Conservation (phyloP, 352 stramenopile species). For the Pythium utonaiense region DNA sequence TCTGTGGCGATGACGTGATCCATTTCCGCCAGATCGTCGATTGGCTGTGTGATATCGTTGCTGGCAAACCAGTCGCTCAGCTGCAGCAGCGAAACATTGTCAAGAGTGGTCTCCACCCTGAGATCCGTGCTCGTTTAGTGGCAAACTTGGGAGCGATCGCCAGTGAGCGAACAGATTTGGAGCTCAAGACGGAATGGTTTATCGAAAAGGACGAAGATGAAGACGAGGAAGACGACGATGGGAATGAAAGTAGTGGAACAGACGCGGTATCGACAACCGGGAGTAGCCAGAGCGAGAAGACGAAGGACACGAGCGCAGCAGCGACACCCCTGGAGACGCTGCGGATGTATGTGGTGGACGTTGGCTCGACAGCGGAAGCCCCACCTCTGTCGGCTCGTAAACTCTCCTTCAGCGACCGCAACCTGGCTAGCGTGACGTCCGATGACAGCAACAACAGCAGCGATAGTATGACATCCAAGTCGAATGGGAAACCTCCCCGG, state of each 20-base stretch:
- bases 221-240: constrained; percentile 28
- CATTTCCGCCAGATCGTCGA: constrained; percentile 65
- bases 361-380: constrained; percentile 1
- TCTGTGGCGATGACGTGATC: constrained; percentile 66
- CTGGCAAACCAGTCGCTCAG: constrained; percentile 38
- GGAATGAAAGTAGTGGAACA: constrained; percentile 12
- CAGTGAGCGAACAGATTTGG: constrained; percentile 53
- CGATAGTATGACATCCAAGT: background rate
- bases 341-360: constrained; percentile 49
- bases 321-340: constrained; percentile 48
- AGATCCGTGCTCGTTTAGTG: constrained; percentile 65
- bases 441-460: constrained; percentile 19
- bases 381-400: constrained; percentile 12
- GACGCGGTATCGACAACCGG: background rate
- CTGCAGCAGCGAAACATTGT: constrained; percentile 70
- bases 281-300: constrained; percentile 10
- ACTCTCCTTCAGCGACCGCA: constrained; percentile 20
- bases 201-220: constrained; percentile 30
- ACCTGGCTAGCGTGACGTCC: constrained; percentile 18
- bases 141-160: constrained; percentile 55
- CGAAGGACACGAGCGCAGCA: background rate
- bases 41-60: constrained; percentile 69
- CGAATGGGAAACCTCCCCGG: background rate
- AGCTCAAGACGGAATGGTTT: constrained; percentile 73
- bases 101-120: constrained; percentile 66